A percentile compares a stretch with the other conserved stretches of the same genome.
These are phyloP conservation scores for Mrakia gelida DNA, from an alignment of 768 basidiomycete species.

Conservation along the genomic window DNA sequence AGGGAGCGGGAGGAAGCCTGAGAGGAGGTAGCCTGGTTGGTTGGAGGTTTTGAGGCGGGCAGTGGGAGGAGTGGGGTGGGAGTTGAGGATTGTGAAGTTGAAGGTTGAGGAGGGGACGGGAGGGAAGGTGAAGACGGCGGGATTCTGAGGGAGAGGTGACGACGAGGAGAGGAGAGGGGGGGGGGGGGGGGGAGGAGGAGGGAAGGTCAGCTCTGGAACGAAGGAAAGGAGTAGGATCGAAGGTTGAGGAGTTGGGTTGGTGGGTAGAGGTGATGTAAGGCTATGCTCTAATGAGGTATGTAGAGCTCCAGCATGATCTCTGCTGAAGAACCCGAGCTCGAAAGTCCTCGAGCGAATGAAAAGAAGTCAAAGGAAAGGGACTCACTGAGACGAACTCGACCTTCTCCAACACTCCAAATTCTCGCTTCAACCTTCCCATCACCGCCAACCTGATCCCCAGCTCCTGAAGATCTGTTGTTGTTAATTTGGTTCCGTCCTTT, in stretches of 20 bases:
- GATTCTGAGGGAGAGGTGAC: not conserved
- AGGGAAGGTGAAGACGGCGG: not conserved
- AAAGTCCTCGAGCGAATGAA: not conserved
- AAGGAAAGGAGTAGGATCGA: not conserved
- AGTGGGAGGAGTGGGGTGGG: not conserved
- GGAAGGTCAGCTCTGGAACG: not conserved
- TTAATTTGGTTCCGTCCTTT: not conserved
- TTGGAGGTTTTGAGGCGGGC: not conserved
- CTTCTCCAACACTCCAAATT: constrained; percentile 10
- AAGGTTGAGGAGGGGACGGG: not conserved
- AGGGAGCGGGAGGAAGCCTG: not conserved
- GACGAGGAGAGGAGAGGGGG: not conserved
- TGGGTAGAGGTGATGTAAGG: not conserved
- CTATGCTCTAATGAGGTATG: not conserved
- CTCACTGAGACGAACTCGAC: not conserved
- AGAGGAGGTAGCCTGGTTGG: not conserved
- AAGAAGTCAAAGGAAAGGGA: not conserved
- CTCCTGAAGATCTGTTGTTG: not conserved
- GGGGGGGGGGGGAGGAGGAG: not conserved
- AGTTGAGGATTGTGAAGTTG: constrained; percentile 3
- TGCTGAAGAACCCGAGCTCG: not conserved
- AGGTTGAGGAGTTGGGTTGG: too few species aligned
- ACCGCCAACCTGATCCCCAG: not conserved
- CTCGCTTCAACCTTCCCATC: not conserved
- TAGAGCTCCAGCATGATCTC: not conserved